Conservation (phyloP, 768 basidiomycete genomes). For the Boletus subcaerulescens region DNA sequence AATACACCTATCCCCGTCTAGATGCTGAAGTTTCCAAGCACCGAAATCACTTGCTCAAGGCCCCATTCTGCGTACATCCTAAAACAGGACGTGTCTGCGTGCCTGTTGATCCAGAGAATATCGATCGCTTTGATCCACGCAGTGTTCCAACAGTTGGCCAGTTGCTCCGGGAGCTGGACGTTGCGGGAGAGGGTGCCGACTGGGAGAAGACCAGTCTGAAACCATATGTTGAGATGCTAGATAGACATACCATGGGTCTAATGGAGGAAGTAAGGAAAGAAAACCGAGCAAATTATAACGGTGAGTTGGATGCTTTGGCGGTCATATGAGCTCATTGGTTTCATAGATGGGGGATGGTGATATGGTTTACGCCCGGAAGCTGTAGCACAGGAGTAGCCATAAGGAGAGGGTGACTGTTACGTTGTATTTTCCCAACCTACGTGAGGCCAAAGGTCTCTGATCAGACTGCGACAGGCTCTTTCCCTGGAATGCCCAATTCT, state of each 20-base stretch:
- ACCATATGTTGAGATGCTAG: slow-evolving; percentile 87
- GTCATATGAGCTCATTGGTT: background rate
- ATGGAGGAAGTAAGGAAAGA: slow-evolving; percentile 30
- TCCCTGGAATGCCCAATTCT: no score
- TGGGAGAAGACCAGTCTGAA: slow-evolving; percentile 88
- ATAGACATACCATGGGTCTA: slow-evolving; percentile 53
- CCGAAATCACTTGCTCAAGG: slow-evolving; percentile 95
- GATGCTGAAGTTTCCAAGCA: slow-evolving; percentile 98
- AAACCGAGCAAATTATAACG: slow-evolving; percentile 18
- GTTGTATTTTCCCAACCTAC: no score
- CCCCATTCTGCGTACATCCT: slow-evolving; percentile 96
- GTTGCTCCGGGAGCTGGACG: slow-evolving; percentile 78
- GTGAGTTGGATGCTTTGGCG: slow-evolving; percentile 8
- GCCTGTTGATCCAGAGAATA: slow-evolving; percentile 72
- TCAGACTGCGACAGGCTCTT: no score
- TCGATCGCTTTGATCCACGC: slow-evolving; percentile 83
- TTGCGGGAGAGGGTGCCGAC: slow-evolving; percentile 54
- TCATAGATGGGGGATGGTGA: slow-evolving; percentile 29
- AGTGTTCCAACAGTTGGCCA: slow-evolving; percentile 83
- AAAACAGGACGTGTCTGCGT: slow-evolving; percentile 96
- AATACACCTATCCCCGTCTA: slow-evolving; percentile 94
- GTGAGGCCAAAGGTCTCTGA: no score
- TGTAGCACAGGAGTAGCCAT: background rate
- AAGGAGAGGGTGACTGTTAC: no score
- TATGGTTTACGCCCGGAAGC: background rate